Evolutionary conservation across 192 early-diverging fungal species (phyloP).

Genomic region (Geranomyces variabilis): DNA sequence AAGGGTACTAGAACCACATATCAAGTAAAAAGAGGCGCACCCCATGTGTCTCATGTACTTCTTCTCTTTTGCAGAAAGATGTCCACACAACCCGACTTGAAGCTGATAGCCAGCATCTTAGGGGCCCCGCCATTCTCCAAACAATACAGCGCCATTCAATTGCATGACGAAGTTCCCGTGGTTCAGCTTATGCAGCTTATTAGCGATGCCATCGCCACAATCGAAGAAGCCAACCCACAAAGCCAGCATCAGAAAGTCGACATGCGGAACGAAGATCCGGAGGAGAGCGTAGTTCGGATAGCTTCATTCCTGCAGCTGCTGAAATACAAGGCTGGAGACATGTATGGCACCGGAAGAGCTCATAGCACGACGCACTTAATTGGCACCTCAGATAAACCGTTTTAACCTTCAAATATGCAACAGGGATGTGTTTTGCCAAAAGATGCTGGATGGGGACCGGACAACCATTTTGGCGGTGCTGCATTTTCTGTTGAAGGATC

Average conservation of each 20-base stretch:
- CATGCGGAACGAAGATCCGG: constrained; percentile 50
- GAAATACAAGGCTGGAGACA: constrained; percentile 50
- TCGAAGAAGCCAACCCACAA: constrained; percentile 46
- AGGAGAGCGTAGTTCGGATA: constrained; percentile 51
- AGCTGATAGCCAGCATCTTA: constrained; percentile 41
- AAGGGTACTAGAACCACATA: too few species aligned
- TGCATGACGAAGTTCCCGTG: constrained; percentile 58
- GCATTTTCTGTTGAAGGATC: constrained; percentile 54
- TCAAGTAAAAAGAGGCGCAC: too few species aligned
- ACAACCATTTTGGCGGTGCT: constrained; percentile 44
- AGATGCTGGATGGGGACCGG: constrained; percentile 44
- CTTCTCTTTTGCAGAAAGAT: neutral
- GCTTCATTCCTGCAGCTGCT: constrained; percentile 53
- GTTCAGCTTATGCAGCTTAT: constrained; percentile 49
- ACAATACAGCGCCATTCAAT: constrained; percentile 51
- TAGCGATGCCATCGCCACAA: constrained; percentile 49
- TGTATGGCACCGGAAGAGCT: too few species aligned
- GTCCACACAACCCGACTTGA: constrained; percentile 34
- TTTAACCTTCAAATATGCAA: constrained; percentile 12
- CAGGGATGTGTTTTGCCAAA: constrained; percentile 42
- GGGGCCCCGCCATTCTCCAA: constrained; percentile 50
- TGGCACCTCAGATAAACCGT: neutral
- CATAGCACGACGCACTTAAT: too few species aligned
- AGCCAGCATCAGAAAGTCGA: constrained; percentile 40
- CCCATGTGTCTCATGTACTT: too few species aligned